phyloP scores from a whole-genome alignment of 805 yeast species.

The Pichia pseudocactophila region DNA sequence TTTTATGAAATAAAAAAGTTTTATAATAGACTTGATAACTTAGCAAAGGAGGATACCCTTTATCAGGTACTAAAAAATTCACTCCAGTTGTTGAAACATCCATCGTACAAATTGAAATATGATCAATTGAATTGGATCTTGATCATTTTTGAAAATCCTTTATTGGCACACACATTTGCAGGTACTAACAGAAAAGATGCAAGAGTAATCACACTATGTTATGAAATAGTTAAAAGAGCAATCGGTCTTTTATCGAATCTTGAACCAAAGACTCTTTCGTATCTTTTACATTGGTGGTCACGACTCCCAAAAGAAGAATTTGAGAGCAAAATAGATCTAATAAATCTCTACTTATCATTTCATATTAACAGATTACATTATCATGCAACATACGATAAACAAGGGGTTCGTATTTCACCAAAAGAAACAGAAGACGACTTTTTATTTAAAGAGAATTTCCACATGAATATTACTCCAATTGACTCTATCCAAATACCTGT shows the following conservation, averaged over 20 bases:
- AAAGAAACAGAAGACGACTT: constrained; percentile 21
- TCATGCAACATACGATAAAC: constrained; percentile 19
- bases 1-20: constrained; percentile 36
- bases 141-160: constrained; percentile 62
- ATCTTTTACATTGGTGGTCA: constrained; percentile 47
- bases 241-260: constrained; percentile 58
- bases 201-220: constrained; percentile 48
- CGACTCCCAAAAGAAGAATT: constrained; percentile 37
- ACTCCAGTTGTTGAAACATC: constrained; percentile 43
- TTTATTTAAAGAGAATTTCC: constrained; percentile 20
- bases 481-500: constrained; percentile 14
- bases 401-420: constrained; percentile 13
- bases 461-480: neutral
- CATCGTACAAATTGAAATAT: constrained; percentile 34
- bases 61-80: constrained; percentile 44
- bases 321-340: constrained; percentile 46
- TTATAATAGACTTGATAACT: constrained; percentile 35
- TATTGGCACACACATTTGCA: constrained; percentile 39
- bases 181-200: constrained; percentile 22
- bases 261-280: constrained; percentile 31
- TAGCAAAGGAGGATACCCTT: constrained; percentile 58
- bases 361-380: constrained; percentile 51
- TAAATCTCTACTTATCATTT: constrained; percentile 73
- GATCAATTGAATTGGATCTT: constrained; percentile 48
- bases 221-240: constrained; percentile 59